Base-by-base conservation (phyloP, 2,329 filamentous ascomycete genomes). In the Alternaria tenuissima region DNA sequence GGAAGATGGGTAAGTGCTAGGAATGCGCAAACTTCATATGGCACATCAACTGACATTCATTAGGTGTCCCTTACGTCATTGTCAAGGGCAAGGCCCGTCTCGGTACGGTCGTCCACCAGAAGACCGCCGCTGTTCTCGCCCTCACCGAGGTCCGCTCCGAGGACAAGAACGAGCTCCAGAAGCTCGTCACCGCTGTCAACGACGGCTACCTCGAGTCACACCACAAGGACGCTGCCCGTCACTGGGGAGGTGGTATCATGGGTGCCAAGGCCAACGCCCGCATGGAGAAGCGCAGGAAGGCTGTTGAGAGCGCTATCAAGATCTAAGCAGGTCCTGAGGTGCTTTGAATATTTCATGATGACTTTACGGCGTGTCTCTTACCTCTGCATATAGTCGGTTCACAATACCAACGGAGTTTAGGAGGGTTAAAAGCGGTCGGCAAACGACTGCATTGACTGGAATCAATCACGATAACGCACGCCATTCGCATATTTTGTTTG, bases 221-320 rank as follows among this genome's bases (percentile, higher is more conserved):
- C 89, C 92, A 92, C 82, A 94, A 98, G 85, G 91, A 93, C 80
- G 84, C 88, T 78, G 91, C 93, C 84, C 90, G 91, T 82, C 92
- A 94, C 85, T 99, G 96, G 95, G 95, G 96, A 86, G 95, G 95
- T 88, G 96, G 96, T 84, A 97, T 99, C 86, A 97, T 99, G 94
- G 89, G 95, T 79, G 87, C 90, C 81, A 99, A 99, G 92, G 94
- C 95, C 80, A 89, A 88, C 72, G 89, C 87, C 69, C 84, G 85
- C 76, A 85, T 85, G 79, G 86, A 88, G 83, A 97, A 97, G 91
- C 93, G 92, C 87, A 88, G 91, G 85, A 97, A 97, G 91, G 93
- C 94, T 80, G 79, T 95, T 68, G 95, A 98, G 85, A 84, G 84
- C 79, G 94, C 95, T 81, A 93, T 97, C 89, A 98, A 98, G 91